Percentiles rank a stretch among this genome's conserved stretches.
Evolutionary conservation across 2,329 filamentous ascomycete genomes (phyloP).

Genomic region (Laburnicola sp.): DNA sequence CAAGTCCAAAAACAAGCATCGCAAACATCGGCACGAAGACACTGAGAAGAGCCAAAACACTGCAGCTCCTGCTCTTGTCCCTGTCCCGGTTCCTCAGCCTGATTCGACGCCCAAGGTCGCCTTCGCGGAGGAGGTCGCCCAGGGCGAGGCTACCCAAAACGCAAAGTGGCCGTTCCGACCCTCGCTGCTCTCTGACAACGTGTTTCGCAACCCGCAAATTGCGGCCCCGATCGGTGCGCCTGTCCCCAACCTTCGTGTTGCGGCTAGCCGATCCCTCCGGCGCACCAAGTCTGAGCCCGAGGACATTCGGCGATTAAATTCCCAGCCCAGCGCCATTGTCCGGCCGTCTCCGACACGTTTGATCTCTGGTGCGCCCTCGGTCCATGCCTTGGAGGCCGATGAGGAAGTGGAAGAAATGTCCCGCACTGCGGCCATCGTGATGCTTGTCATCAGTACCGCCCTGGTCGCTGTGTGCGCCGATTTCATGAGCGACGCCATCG

Average conservation of each 20-base stretch:
- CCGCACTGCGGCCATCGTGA: conserved; percentile 59
- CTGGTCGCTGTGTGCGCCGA: conserved; percentile 65
- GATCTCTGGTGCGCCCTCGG: conserved; percentile 15
- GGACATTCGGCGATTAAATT: conserved; percentile 34
- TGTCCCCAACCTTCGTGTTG: conserved; percentile 38
- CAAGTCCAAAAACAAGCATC: conserved; percentile 54
- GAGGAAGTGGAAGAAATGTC: conserved; percentile 54
- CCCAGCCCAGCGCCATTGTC: conserved; percentile 22
- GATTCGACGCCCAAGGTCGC: conserved; percentile 39
- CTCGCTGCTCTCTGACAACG: conserved; percentile 70
- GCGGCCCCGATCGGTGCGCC: conserved; percentile 36
- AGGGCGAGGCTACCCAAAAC: conserved; percentile 24
- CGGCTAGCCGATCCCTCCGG: conserved; percentile 36
- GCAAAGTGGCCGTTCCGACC: conserved; percentile 64
- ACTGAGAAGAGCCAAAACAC: conserved; percentile 28
- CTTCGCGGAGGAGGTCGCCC: conserved; percentile 44
- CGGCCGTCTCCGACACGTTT: conserved; percentile 24
- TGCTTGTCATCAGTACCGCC: conserved; percentile 52
- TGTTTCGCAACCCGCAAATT: conserved; percentile 59
- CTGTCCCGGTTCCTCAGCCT: background rate
- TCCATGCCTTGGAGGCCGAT: conserved; percentile 25
- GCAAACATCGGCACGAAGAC: conserved; percentile 32
- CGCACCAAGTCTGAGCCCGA: conserved; percentile 44
- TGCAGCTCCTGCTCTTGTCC: background rate
- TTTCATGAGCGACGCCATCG: conserved; percentile 73